Conservation (phyloP, 2,329 filamentous ascomycete species). For the Pyricularia grisea region DNA sequence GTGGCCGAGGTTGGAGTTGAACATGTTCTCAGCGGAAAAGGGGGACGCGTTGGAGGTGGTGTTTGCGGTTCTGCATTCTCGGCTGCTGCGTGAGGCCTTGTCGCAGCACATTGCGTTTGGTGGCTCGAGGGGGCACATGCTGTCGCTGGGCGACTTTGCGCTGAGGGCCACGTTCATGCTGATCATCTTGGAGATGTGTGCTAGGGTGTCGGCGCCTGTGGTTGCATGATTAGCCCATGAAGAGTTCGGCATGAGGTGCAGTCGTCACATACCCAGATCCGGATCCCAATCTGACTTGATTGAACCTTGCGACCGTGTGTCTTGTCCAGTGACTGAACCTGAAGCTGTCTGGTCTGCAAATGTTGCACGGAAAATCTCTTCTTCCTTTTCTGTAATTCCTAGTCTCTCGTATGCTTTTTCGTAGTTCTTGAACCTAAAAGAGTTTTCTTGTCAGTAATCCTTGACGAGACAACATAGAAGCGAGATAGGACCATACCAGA, state of each 20-base stretch:
- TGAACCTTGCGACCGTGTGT: constrained; percentile 3
- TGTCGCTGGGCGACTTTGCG: constrained; percentile 4
- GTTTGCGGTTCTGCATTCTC: not conserved
- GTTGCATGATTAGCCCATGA: not conserved
- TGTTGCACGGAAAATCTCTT: constrained; percentile 5
- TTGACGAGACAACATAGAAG: not conserved
- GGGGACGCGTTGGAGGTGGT: not conserved
- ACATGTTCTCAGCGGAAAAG: constrained; percentile 8
- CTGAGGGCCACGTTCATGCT: constrained; percentile 17
- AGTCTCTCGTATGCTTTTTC: constrained; percentile 20
- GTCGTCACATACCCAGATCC: constrained; percentile 20
- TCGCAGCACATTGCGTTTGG: constrained; percentile 2
- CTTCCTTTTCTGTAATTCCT: constrained; percentile 14
- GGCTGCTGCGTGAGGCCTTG: not conserved
- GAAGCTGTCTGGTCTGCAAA: not conserved
- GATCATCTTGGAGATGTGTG: constrained; percentile 24
- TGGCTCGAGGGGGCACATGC: constrained; percentile 5
- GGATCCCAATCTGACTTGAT: constrained; percentile 15
- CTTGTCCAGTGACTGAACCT: constrained; percentile 11
- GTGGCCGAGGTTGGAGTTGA: constrained; percentile 11
- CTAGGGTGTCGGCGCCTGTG: constrained; percentile 20
- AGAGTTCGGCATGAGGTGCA: not conserved
- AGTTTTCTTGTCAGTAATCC: not conserved
- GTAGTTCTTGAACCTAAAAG: constrained; percentile 32
- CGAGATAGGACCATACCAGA: constrained; percentile 25